Evolutionary conservation across 108 stramenopile species (phyloP).

Genomic region (Schizochytrium sp.): DNA sequence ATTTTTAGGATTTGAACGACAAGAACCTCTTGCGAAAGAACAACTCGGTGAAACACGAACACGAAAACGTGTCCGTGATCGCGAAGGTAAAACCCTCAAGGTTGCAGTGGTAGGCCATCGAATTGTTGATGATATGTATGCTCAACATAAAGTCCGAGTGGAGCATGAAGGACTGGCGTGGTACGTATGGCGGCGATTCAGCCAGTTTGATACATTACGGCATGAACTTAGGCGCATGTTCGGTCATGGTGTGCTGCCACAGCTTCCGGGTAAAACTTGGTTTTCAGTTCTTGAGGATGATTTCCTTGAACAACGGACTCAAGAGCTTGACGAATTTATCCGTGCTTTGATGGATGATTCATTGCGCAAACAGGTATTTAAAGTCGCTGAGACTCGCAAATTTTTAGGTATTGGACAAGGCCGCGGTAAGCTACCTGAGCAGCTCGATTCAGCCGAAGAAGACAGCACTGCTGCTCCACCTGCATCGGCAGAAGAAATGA

Average conservation of each 20-base stretch:
- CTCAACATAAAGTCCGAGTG: neutral
- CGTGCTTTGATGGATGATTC: slow-evolving; percentile 26
- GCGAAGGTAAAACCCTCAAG: slow-evolving; percentile 19
- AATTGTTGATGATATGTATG: slow-evolving; percentile 35
- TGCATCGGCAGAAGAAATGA: neutral
- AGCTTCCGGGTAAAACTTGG: slow-evolving; percentile 58
- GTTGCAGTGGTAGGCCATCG: slow-evolving; percentile 30
- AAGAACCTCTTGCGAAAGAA: neutral
- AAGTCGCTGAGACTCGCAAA: slow-evolving; percentile 53
- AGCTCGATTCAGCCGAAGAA: neutral
- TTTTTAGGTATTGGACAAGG: slow-evolving; percentile 48
- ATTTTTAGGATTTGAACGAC: neutral
- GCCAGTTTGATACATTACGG: slow-evolving; percentile 34
- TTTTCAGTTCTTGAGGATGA: slow-evolving; percentile 45
- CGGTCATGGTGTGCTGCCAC: slow-evolving; percentile 48
- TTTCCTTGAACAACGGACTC: neutral
- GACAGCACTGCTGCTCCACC: neutral
- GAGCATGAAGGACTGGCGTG: slow-evolving; percentile 29
- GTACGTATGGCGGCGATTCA: slow-evolving; percentile 44
- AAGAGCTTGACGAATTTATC: slow-evolving; percentile 25
- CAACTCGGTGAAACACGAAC: neutral
- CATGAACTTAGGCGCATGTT: slow-evolving; percentile 49
- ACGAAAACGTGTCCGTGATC: neutral
- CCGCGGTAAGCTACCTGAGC: neutral
- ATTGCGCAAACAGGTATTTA: slow-evolving; percentile 44